Evolutionary conservation across 805 yeast genomes (phyloP).

Genomic region (Saccharomyces eubayanus): DNA sequence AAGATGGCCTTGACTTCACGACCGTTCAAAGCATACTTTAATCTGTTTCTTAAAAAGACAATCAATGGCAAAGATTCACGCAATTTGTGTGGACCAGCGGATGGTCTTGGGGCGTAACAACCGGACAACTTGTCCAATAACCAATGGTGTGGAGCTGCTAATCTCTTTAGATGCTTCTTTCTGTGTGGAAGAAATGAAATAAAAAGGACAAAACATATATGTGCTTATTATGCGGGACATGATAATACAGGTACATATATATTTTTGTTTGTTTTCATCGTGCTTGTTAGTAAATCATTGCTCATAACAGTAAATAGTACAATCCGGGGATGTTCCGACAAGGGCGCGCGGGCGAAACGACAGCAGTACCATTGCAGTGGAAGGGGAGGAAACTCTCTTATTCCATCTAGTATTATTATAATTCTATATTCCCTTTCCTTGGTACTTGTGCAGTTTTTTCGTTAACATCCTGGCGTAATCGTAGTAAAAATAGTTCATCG

Average conservation of each 20-base stretch:
- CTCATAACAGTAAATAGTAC: background rate
- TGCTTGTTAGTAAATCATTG: background rate
- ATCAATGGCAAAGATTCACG: constrained; percentile 96
- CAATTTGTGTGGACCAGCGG: constrained; percentile 98
- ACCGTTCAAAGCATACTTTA: constrained; percentile 97
- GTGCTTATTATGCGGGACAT: background rate
- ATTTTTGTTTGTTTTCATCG: background rate
- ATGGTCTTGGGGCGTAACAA: constrained; percentile 98
- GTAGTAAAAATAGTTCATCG: background rate
- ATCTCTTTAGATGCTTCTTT: constrained; percentile 98
- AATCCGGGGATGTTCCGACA: background rate
- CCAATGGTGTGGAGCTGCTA: constrained; percentile 99
- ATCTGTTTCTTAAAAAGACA: constrained; percentile 95
- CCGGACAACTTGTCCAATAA: constrained; percentile 99
- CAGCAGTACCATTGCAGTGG: background rate
- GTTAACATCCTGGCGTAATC: background rate
- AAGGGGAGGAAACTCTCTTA: no score
- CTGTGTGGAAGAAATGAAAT: constrained; percentile 33
- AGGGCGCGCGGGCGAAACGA: no score
- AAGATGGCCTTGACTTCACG: constrained; percentile 97
- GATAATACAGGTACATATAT: background rate
- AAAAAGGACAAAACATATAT: background rate
- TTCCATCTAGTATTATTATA: no score
- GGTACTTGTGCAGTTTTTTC: no score
- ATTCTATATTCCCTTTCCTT: no score